phyloP scores from a whole-genome alignment of 1,139 yeast species.

The Starmera stellimalicola region DNA sequence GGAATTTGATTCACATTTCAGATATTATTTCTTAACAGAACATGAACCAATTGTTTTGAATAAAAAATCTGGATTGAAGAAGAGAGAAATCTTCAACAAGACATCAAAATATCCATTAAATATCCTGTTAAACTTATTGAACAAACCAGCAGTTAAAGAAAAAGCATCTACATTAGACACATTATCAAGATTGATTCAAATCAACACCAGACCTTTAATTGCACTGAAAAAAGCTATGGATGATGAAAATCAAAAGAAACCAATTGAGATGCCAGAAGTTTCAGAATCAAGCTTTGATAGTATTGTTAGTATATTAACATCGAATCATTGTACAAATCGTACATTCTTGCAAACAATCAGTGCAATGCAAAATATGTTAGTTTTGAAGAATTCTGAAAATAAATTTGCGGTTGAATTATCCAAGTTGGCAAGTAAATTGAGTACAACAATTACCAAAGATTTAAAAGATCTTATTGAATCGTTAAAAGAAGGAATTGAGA shows the following conservation, averaged over 20 bases:
- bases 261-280: conserved; percentile 52
- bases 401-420: conserved; percentile 66
- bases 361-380: conserved; percentile 71
- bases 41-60: conserved; percentile 56
- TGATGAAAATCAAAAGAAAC: conserved; percentile 20
- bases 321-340: conserved; percentile 79
- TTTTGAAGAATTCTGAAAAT: conserved; percentile 50
- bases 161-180: conserved; percentile 73
- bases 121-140: conserved; percentile 51
- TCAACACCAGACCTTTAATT: conserved; percentile 65
- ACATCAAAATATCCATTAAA: conserved; percentile 65
- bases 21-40: conserved; percentile 72
- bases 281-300: conserved; percentile 55
- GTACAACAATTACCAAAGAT: conserved; percentile 49
- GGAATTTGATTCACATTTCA: conserved; percentile 58
- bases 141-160: conserved; percentile 52
- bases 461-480: conserved; percentile 41
- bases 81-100: conserved; percentile 31
- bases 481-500: conserved; percentile 29
- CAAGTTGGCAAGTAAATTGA: conserved; percentile 52
- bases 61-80: conserved; percentile 29
- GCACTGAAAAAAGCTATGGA: conserved; percentile 30
- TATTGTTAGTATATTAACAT: conserved; percentile 61
- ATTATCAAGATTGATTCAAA: conserved; percentile 64
- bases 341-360: conserved; percentile 81